These are phyloP conservation scores for Sungouiozyma ichnusensis DNA, from an alignment of 805 yeast genomes.

Conservation along the genomic window DNA sequence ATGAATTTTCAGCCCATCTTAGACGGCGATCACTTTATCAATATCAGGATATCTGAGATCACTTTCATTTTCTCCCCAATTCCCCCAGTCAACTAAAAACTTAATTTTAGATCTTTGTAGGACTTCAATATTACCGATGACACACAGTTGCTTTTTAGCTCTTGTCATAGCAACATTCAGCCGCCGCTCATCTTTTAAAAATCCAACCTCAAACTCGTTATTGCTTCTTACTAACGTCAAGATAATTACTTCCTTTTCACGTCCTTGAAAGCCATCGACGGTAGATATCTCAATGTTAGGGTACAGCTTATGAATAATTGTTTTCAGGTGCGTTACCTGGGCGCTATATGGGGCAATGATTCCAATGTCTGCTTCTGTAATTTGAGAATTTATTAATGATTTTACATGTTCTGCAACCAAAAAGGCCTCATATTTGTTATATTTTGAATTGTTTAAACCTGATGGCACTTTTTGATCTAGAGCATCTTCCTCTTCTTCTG, in stretches of 20 bases:
- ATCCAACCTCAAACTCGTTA: conserved; percentile 62
- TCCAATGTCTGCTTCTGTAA: conserved; percentile 54
- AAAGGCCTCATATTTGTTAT: conserved; percentile 65
- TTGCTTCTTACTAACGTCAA: conserved; percentile 78
- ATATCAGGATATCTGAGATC: conserved; percentile 62
- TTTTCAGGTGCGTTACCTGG: conserved; percentile 59
- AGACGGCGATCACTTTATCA: conserved; percentile 24
- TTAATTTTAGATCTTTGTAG: conserved; percentile 32
- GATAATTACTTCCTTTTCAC: conserved; percentile 83
- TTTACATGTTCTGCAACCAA: conserved; percentile 50
- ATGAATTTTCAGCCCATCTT: no score
- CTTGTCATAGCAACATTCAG: conserved; percentile 91
- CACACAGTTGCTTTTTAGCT: conserved; percentile 72
- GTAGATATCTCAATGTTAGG: conserved; percentile 66
- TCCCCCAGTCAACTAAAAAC: conserved; percentile 56
- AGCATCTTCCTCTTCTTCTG: conserved; percentile 40
- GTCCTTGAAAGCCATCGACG: conserved; percentile 93
- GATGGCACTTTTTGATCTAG: background rate
- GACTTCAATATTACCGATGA: conserved; percentile 79
- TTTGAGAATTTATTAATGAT: conserved; percentile 42
- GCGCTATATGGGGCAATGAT: conserved; percentile 86
- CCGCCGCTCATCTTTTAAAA: conserved; percentile 66
- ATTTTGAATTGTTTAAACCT: conserved; percentile 42
- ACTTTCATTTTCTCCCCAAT: conserved; percentile 55
- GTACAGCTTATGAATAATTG: conserved; percentile 30